Evolutionary conservation across 2,329 filamentous ascomycete species (phyloP).

Genomic region (Xylaria sp.): DNA sequence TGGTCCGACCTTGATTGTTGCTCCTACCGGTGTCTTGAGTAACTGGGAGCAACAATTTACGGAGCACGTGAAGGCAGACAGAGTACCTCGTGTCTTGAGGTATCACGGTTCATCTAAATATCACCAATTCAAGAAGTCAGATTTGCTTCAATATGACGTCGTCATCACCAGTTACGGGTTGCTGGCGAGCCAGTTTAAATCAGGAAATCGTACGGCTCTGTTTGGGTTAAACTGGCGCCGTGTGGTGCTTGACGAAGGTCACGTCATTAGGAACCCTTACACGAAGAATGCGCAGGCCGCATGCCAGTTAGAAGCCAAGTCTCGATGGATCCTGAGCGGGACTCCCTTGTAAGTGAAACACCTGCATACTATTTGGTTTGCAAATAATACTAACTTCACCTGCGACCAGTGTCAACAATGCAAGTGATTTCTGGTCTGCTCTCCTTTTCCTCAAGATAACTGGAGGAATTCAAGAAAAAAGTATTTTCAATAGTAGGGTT

Average conservation of each 20-base stretch:
- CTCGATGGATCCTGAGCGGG: slow-evolving; percentile 82
- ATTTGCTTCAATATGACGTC: slow-evolving; percentile 76
- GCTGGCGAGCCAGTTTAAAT: slow-evolving; percentile 72
- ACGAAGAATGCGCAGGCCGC: slow-evolving; percentile 79
- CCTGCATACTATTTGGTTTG: not conserved
- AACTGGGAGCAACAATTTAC: slow-evolving; percentile 88
- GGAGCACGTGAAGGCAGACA: slow-evolving; percentile 74
- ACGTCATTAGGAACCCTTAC: slow-evolving; percentile 80
- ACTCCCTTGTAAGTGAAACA: slow-evolving; percentile 73
- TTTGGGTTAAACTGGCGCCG: slow-evolving; percentile 75
- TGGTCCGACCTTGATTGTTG: slow-evolving; percentile 80
- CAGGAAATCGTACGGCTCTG: slow-evolving; percentile 56
- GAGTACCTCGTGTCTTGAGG: slow-evolving; percentile 73
- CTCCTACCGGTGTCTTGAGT: slow-evolving; percentile 87
- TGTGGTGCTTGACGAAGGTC: slow-evolving; percentile 85
- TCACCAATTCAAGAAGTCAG: slow-evolving; percentile 44
- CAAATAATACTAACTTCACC: slow-evolving; percentile 44
- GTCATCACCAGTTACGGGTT: slow-evolving; percentile 89
- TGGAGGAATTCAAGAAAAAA: slow-evolving; percentile 77
- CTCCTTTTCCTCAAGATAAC: slow-evolving; percentile 80
- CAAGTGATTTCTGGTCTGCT: slow-evolving; percentile 84
- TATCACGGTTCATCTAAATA: slow-evolving; percentile 70
- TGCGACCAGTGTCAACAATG: slow-evolving; percentile 72
- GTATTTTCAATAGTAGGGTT: slow-evolving; percentile 79
- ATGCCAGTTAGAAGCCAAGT: slow-evolving; percentile 73